These are phyloP conservation scores for Brasenia schreberi DNA, from an alignment of 164 flowering plant species.

Conservation along the genomic window DNA sequence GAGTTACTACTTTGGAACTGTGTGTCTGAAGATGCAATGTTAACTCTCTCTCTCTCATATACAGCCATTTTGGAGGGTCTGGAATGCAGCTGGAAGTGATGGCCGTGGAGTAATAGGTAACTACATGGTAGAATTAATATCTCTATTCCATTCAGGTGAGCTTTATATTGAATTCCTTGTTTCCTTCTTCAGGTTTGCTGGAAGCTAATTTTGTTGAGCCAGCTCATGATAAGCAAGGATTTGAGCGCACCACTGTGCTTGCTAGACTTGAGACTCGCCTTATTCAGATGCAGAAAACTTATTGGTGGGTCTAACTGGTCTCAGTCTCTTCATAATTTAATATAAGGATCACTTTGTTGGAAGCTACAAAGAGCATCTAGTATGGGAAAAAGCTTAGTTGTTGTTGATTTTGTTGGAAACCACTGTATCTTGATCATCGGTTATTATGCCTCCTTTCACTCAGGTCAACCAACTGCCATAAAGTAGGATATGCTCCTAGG, in stretches of 20 bases:
- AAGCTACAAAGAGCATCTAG: too few species aligned
- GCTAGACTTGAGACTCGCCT: slow-evolving; percentile 64
- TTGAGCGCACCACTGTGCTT: slow-evolving; percentile 91
- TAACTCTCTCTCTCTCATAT: background rate
- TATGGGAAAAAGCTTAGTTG: too few species aligned
- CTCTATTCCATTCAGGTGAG: background rate
- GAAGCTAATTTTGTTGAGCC: slow-evolving; percentile 99
- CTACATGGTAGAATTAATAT: background rate
- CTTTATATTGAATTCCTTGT: background rate
- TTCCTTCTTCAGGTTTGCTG: slow-evolving; percentile 49
- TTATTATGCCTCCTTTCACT: background rate
- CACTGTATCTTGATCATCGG: background rate
- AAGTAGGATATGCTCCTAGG: slow-evolving; percentile 72
- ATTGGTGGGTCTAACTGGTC: slow-evolving; percentile 42
- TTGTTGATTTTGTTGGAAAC: background rate
- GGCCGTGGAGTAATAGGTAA: slow-evolving; percentile 96
- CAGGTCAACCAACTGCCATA: slow-evolving; percentile 50
- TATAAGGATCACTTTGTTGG: too few species aligned
- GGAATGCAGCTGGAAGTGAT: slow-evolving; percentile 95
- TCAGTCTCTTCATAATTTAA: background rate
- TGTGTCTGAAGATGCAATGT: too few species aligned
- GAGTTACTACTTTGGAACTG: too few species aligned
- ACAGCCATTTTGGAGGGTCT: slow-evolving; percentile 99
- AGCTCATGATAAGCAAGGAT: slow-evolving; percentile 98
- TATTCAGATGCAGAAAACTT: slow-evolving; percentile 58